These are phyloP conservation scores for Hypsizygus marmoreus DNA, from an alignment of 768 basidiomycete genomes.

Conservation along the genomic window DNA sequence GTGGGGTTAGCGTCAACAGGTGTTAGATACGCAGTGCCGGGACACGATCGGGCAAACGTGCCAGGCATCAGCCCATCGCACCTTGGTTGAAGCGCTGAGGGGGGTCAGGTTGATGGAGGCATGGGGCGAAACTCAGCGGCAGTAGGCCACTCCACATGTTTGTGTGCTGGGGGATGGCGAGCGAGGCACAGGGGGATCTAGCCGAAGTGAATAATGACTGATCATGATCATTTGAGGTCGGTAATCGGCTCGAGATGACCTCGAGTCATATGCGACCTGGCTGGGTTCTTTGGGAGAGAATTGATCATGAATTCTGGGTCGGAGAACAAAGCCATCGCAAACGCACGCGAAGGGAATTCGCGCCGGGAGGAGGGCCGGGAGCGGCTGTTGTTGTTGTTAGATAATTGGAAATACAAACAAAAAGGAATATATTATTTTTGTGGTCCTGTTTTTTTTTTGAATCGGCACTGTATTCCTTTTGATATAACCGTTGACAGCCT, in stretches of 20 bases:
- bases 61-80: background rate
- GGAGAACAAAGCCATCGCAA: constrained; percentile 2
- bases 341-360: no score
- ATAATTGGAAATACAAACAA: constrained; percentile 3
- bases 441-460: constrained; percentile 17
- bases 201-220: constrained; percentile 11
- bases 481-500: constrained; percentile 11
- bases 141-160: background rate
- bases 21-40: constrained; percentile 6
- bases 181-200: constrained; percentile 15
- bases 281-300: background rate
- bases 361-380: constrained; percentile 6
- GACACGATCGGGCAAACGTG: constrained; percentile 12
- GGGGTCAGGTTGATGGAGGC: constrained; percentile 1
- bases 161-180: constrained; percentile 6
- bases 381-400: no score
- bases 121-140: constrained; percentile 3
- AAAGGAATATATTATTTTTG: constrained; percentile 10
- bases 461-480: constrained; percentile 18
- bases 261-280: constrained; percentile 21
- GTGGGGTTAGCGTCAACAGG: constrained; percentile 12
- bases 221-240: constrained; percentile 20
- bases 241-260: constrained; percentile 20
- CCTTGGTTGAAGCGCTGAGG: background rate
- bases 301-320: background rate